Evolutionary conservation across 305 asterid species (phyloP), one percentile per base, ranked within the genome.

Genomic region (Rubia balearica): DNA sequence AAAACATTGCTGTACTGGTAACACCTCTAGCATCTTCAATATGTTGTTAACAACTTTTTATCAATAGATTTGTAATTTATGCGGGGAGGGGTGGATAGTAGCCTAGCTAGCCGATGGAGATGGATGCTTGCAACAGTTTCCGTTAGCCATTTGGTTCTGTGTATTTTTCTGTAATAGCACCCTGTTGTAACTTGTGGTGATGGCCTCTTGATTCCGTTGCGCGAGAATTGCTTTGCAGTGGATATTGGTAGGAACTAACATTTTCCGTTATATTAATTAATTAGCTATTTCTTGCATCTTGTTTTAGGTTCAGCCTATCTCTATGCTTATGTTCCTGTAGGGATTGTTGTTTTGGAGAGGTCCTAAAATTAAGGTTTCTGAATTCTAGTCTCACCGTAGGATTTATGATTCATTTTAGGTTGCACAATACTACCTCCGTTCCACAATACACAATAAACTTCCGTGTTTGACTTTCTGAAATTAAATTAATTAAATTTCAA

Each of bases 1-100:
- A 87, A 16, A 84, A 86, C 72, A 82, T 82, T 1, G 90, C 92
- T 24, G 90, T 88, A 74, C 79, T 88, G 70, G 94, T 88, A 72
- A 82, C 81, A 33, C 87, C 83, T 46, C 73, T 73, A 73, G 73
- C 76, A 70, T 69, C 83, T 67, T 57, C 79, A 14, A 22, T 75
- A 17, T 57, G 74, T 21, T 76, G 85, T 73, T 81, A 61, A 63
- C 67, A 24, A 36, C 42, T 11, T 40, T 38, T 21, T 43, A 10
- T 61, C 24, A 33, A 14, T 27, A 59, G 51, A 16, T 45, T 33
- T 68, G 53, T 24, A 14, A 19, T 56, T 36, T 40, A 22, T 65
- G 64, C 33, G 61, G 51, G 49, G 49, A 59, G 42, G 36, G 27
- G 36, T 33, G 59, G 22, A 56, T 42, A 69, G 42, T 49, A 17